Percentiles rank a stretch among this genome's conserved stretches.
phyloP scores from a whole-genome alignment of 495 filamentous ascomycete species.

The Pseudevernia furfuracea region DNA sequence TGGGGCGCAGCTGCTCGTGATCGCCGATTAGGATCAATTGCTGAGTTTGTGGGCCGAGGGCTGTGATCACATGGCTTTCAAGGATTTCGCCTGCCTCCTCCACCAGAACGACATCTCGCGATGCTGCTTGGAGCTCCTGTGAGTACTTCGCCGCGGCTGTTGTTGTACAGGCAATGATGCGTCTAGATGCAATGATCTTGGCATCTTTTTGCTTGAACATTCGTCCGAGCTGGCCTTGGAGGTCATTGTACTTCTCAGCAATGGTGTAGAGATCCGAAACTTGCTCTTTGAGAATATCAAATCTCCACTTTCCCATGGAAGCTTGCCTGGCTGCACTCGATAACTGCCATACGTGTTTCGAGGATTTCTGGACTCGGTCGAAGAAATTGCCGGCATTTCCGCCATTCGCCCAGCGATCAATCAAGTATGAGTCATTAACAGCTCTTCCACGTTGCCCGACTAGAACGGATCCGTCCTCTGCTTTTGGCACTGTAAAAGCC shows the following conservation, averaged over 20 bases:
- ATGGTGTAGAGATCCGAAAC: slow-evolving; percentile 34
- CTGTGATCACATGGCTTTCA: slow-evolving; percentile 62
- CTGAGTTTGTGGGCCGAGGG: slow-evolving; percentile 50
- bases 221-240: slow-evolving; percentile 34
- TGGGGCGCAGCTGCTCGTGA: slow-evolving; percentile 69
- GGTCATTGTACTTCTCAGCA: slow-evolving; percentile 38
- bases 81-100: slow-evolving; percentile 79
- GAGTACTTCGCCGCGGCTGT: slow-evolving; percentile 61
- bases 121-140: slow-evolving; percentile 42
- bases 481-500: slow-evolving; percentile 45
- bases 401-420: slow-evolving; percentile 49
- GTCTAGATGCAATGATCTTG: slow-evolving; percentile 44
- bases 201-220: slow-evolving; percentile 41
- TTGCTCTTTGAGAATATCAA: slow-evolving; percentile 43
- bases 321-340: slow-evolving; percentile 30
- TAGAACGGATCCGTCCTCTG: slow-evolving; percentile 36
- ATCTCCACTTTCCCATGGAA: slow-evolving; percentile 41
- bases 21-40: slow-evolving; percentile 72
- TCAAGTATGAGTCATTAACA: slow-evolving; percentile 45
- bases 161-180: slow-evolving; percentile 69
- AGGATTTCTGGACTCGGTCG: slow-evolving; percentile 26
- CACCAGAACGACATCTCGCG: slow-evolving; percentile 52
- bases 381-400: slow-evolving; percentile 38
- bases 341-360: slow-evolving; percentile 48
- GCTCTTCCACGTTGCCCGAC: slow-evolving; percentile 43